These are phyloP conservation scores for Xylaria multiplex DNA, from an alignment of 2,329 filamentous ascomycete species.

Conservation along the genomic window DNA sequence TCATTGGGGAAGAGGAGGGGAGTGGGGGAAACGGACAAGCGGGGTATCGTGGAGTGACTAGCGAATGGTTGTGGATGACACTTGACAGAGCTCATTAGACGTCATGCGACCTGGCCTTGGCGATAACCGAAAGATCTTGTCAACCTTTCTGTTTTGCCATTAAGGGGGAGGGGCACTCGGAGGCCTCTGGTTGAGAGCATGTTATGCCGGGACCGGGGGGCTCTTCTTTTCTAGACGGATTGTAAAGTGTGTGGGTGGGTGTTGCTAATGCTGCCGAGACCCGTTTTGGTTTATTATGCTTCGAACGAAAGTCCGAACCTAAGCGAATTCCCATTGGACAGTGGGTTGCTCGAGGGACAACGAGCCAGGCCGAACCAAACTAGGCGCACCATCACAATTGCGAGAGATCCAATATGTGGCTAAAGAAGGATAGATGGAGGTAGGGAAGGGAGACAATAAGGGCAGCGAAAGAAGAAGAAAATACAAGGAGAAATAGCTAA, in stretches of 20 bases:
- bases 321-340: conserved; percentile 8
- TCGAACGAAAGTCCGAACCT: conserved; percentile 8
- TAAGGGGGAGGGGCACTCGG: conserved; percentile 9
- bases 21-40: conserved; percentile 29
- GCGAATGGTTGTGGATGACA: conserved; percentile 35
- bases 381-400: conserved; percentile 8
- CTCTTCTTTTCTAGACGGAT: conserved; percentile 22
- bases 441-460: conserved; percentile 5
- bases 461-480: neutral
- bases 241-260: conserved; percentile 19
- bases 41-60: conserved; percentile 36
- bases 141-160: conserved; percentile 10
- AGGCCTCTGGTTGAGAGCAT: conserved; percentile 25
- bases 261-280: conserved; percentile 16
- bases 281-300: conserved; percentile 9
- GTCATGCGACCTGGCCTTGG: conserved; percentile 36
- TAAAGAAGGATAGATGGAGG: conserved; percentile 13
- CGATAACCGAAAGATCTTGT: conserved; percentile 32
- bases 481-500: conserved; percentile 28
- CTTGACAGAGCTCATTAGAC: conserved; percentile 31
- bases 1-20: conserved; percentile 25
- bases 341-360: neutral
- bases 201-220: conserved; percentile 4
- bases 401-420: neutral
- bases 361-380: conserved; percentile 4